Evolutionary conservation across 169 alveolate genomes (phyloP), one percentile per base, ranked within the genome.

Genomic region (Cryptosporidium ubiquitum): DNA sequence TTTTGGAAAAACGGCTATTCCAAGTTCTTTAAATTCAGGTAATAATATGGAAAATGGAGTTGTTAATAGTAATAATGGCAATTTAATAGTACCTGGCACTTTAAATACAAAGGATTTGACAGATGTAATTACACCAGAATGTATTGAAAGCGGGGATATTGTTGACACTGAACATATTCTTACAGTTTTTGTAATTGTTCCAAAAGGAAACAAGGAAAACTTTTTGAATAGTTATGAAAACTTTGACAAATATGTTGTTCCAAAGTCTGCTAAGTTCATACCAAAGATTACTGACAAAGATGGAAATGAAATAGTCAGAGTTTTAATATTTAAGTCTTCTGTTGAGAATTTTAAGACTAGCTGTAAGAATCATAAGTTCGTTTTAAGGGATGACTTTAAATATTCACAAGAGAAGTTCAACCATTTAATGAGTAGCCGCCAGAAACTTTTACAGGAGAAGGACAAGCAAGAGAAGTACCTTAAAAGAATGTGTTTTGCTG

Each of bases 101-200:
- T 84, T 57, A 39, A 68, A 26, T 60, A 89, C 89, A 18, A 57
- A 57, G 70, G 98, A 95, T 69, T 71, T 95, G 37, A 95, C 95
- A 20, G 95, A 95, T 70, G 93, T 95, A 23, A 94, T 96, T 47
- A 95, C 97, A 2, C 96, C 96, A 64, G 97, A 95, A 26, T 86
- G 92, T 10, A 95, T 95, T n/a, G 93, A 94, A 35, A 85, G 92
- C 0, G 93, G 79, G 7, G 95, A 93, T 33, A 93, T 95, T 84
- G 91, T 93, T 10, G 96, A 95, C 58, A 93, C 97, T 18, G 95
- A 93, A 55, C 95, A 94, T 91, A 58, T 96, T 35, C 86, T 95
- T 6, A 96, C 98, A 14, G 73, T 96, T 35, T 91, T 96, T 58
- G 96, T 93, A 0, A 92, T 93, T 66, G 93, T 95, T 52, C 97